Evolutionary conservation across 1,284 basidiomycete species (phyloP), one percentile per base, ranked within the genome.

Genomic region (Athelia sp.): DNA sequence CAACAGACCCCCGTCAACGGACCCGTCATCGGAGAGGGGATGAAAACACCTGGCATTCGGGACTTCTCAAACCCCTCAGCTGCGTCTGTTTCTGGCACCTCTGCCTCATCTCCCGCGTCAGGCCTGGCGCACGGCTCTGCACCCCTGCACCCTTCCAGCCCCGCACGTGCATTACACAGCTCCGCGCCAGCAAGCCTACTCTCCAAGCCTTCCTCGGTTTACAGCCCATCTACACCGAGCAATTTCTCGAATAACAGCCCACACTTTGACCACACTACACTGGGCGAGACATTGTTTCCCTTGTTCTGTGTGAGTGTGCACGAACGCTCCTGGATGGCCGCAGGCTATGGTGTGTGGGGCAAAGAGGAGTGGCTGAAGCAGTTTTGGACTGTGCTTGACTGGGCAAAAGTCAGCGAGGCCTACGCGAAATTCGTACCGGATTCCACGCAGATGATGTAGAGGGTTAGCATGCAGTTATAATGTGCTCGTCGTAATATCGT

Each of bases 271-370:
- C 49, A 64, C 31, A 46, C 50, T 32, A 51, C 50, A 0, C 56
- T 72, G 15, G 87, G 86, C 24, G 75, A 81, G 42, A 70, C 72
- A 17, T 68, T 95, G 42, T 84, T 76, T 64, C 93, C 93, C 13
- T 65, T 96, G 42, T 86, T 96, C 62, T 93, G 91, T 58, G 67
- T 98, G 53, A 88, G 86, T 49, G 78, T 96, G 19, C 84, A 93
- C 61, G 94, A 98, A 68, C 94, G 94, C 61, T 87, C 90, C 21
- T 99, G 94, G 89, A 73, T 99, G 58, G 78, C 79, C 47, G 85
- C 89, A 45, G 87, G 87, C 52, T 95, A 92, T 62, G 96, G 96
- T 11, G 83, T 99, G 15, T 96, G 92, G 90, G 93, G 92, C 36
- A 93, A 93, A 71, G 90, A 93, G 63, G 77, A 82, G 63, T 99